Conservation (phyloP, 768 basidiomycete genomes). For the Nidularia pulvinata region DNA sequence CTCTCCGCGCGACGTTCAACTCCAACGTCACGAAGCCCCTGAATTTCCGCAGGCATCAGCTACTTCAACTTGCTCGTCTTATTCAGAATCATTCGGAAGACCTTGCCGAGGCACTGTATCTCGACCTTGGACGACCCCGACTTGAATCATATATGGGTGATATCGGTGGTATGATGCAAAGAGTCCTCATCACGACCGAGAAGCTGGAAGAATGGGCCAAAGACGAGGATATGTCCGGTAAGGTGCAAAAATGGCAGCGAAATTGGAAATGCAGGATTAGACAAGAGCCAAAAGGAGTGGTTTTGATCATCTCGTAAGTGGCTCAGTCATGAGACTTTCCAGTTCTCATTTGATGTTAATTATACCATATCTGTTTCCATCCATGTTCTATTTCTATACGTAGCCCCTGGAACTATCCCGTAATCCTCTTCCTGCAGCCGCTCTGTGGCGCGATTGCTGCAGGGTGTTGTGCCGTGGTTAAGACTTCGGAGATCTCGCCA, state of each 20-base stretch:
- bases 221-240: slow-evolving; percentile 33
- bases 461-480: slow-evolving; percentile 67
- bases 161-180: slow-evolving; percentile 37
- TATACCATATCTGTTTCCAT: not conserved
- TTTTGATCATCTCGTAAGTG: slow-evolving; percentile 54
- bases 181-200: slow-evolving; percentile 39
- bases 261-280: slow-evolving; percentile 52
- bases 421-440: slow-evolving; percentile 55
- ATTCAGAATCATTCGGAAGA: slow-evolving; percentile 60
- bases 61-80: slow-evolving; percentile 61
- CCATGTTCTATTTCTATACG: slow-evolving; percentile 8
- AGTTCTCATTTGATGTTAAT: not conserved
- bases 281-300: slow-evolving; percentile 62
- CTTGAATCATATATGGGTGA: slow-evolving; percentile 42
- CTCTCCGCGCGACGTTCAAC: slow-evolving; percentile 47
- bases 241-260: slow-evolving; percentile 41
- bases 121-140: slow-evolving; percentile 51
- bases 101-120: slow-evolving; percentile 42
- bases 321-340: not conserved
- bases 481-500: slow-evolving; percentile 64
- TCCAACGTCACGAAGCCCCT: slow-evolving; percentile 48
- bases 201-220: slow-evolving; percentile 60
- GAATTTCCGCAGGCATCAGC: slow-evolving; percentile 62
- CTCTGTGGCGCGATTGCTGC: slow-evolving; percentile 74
- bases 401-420: slow-evolving; percentile 72